Evolutionary conservation across 78 protist genomes (phyloP).

Genomic region (Protostelium mycophagum): DNA sequence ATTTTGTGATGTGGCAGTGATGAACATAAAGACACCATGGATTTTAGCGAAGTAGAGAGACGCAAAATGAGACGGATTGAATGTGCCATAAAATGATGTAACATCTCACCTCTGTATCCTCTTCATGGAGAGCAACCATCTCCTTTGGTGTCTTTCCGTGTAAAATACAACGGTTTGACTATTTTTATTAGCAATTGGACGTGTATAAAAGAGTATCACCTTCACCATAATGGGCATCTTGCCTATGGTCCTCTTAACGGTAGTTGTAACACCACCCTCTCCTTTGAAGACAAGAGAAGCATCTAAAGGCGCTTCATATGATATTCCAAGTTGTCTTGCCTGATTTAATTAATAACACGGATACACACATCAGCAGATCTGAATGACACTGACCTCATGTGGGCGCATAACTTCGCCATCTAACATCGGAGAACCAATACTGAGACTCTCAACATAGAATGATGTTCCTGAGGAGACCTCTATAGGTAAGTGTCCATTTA

Average conservation of each 20-base stretch:
- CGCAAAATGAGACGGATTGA: too few species aligned
- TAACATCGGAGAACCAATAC: slow-evolving; percentile 1
- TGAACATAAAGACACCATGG: too few species aligned
- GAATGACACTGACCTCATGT: neutral
- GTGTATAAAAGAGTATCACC: neutral
- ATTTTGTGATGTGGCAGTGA: too few species aligned
- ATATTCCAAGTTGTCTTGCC: neutral
- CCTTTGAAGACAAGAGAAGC: neutral
- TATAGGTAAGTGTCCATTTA: slow-evolving; percentile 12
- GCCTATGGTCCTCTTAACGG: slow-evolving; percentile 15
- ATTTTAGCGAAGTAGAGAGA: too few species aligned
- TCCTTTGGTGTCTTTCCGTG: slow-evolving; percentile 19
- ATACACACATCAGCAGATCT: slow-evolving; percentile 27
- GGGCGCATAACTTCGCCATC: neutral
- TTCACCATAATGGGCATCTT: slow-evolving; percentile 42
- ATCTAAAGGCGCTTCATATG: neutral
- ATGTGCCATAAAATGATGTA: neutral
- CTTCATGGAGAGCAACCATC: slow-evolving; percentile 19
- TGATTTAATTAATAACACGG: neutral
- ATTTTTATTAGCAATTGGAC: too few species aligned
- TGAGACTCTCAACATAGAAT: neutral
- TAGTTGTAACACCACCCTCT: too few species aligned
- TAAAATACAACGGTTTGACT: slow-evolving; percentile 18
- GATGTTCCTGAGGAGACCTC: neutral
- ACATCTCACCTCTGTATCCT: slow-evolving; percentile 20